Percentiles rank a stretch among this genome's conserved stretches.
Conservation (phyloP, 2,329 filamentous ascomycete genomes). For the Colletotrichum sp. region DNA sequence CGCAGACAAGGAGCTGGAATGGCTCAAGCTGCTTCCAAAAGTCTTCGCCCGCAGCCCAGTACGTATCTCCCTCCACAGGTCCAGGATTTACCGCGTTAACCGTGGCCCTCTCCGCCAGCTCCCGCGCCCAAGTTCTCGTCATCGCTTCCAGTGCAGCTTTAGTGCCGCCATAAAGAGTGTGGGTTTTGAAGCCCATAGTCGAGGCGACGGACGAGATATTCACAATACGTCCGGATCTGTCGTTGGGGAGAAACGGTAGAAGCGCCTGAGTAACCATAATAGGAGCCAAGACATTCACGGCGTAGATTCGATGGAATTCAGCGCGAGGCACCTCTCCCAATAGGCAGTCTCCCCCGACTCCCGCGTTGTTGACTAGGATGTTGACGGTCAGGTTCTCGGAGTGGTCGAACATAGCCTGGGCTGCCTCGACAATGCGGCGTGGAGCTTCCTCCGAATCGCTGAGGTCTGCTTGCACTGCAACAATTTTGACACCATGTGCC, state of each 20-base stretch:
- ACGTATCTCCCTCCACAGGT: conserved; percentile 57
- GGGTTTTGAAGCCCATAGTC: conserved; percentile 53
- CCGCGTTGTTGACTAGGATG: conserved; percentile 88
- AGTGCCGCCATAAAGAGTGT: conserved; percentile 59
- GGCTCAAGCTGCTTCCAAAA: background rate
- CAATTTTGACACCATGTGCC: conserved; percentile 64
- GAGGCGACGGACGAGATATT: conserved; percentile 54
- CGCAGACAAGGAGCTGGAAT: background rate
- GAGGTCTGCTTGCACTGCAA: conserved; percentile 74
- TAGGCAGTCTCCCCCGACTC: conserved; percentile 47
- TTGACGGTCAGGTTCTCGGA: conserved; percentile 69
- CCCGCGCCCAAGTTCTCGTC: conserved; percentile 62
- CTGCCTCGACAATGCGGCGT: conserved; percentile 59
- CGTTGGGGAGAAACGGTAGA: conserved; percentile 68
- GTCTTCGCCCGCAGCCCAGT: conserved; percentile 25
- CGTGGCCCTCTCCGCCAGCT: conserved; percentile 54
- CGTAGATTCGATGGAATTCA: conserved; percentile 74
- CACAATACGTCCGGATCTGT: conserved; percentile 63
- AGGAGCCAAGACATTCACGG: conserved; percentile 83
- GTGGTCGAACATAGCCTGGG: conserved; percentile 61
- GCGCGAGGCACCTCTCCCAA: conserved; percentile 64
- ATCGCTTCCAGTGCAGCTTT: conserved; percentile 63
- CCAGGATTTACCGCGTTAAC: conserved; percentile 63
- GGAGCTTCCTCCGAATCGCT: conserved; percentile 61
- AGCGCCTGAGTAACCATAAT: conserved; percentile 77